Evolutionary conservation across 768 basidiomycete species (phyloP), one percentile per base, ranked within the genome.

Genomic region (Clathrus columnatus): DNA sequence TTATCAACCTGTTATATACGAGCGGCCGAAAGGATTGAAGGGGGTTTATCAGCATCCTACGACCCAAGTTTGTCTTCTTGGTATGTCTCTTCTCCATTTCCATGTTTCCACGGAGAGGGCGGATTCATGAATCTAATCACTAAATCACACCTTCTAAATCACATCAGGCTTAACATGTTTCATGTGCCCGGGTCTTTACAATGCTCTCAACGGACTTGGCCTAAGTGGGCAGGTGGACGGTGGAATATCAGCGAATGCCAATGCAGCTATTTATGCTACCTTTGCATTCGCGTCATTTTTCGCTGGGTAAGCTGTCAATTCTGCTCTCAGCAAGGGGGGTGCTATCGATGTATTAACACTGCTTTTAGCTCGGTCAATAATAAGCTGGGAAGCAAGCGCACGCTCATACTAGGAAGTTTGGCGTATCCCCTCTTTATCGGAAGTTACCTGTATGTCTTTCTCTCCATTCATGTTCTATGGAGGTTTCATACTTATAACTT

Each of bases 391-490:
- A 74, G 86, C 43, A 77, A 81, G 24, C 63, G 84, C 23, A 88
- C 91, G 0, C 79, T 94, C 8, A 71, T 83, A 26, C 60, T 91
- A 17, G 91, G 91, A 56, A 85, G 82, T 7, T 65, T 73, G 5
- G 90, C 90, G 8, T 93, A 92, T 65, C 75, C 83, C 1, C 64
- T 93, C 23, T 91, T 86, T 64, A 82, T 89, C 53, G 81, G 79
- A 4, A 82, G 83, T 5, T 88, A 78, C 64, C 72, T 88, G 86
- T 87, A 60, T 57, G 84, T 65, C n/a, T 14, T 50, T 42, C 36
- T 16, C 51, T 43, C 16, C n/a, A 18, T 36, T 24, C 8, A 7
- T 18, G 47, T n/a, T 4, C 11, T 23, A 10, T 0, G 1, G 11
- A 36, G 14, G 44, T 10, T 23, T 20, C n/a, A 11, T 23, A 24